Evolutionary conservation across 2,329 filamentous ascomycete genomes (phyloP).

Genomic region (Bipolaris sorokiniana): DNA sequence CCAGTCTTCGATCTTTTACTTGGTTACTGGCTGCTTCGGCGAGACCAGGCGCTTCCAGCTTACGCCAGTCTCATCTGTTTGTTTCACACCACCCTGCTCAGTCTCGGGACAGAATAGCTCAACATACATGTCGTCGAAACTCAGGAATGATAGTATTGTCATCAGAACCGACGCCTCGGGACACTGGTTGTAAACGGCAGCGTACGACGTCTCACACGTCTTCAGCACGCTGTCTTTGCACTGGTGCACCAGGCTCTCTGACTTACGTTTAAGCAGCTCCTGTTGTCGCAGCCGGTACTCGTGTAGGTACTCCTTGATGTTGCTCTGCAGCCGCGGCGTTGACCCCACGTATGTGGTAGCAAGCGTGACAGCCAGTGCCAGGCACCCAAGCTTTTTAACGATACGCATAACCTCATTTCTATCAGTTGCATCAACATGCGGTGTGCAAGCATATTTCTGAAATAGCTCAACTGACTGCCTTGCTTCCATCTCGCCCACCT

Average conservation of each 20-base stretch:
- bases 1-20: too few relatives aligned
- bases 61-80: neutral
- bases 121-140: constrained; percentile 20
- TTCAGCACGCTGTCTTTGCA: constrained; percentile 33
- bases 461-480: constrained; percentile 21
- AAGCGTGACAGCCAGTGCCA: constrained; percentile 29
- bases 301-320: constrained; percentile 20
- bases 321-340: constrained; percentile 23
- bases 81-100: neutral
- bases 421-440: neutral
- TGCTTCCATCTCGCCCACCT: constrained; percentile 24
- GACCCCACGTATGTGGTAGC: constrained; percentile 19
- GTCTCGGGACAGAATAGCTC: constrained; percentile 9
- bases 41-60: too few relatives aligned
- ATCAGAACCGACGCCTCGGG: constrained; percentile 21
- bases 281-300: constrained; percentile 22
- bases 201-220: constrained; percentile 29
- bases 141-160: constrained; percentile 12
- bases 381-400: constrained; percentile 26
- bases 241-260: constrained; percentile 21
- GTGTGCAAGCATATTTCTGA: neutral
- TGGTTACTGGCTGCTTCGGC: too few relatives aligned
- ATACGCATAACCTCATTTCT: constrained; percentile 17
- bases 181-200: constrained; percentile 17
- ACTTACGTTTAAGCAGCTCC: constrained; percentile 21